Evolutionary conservation across 108 stramenopile genomes (phyloP).

Genomic region (Nitzschia sp.): DNA sequence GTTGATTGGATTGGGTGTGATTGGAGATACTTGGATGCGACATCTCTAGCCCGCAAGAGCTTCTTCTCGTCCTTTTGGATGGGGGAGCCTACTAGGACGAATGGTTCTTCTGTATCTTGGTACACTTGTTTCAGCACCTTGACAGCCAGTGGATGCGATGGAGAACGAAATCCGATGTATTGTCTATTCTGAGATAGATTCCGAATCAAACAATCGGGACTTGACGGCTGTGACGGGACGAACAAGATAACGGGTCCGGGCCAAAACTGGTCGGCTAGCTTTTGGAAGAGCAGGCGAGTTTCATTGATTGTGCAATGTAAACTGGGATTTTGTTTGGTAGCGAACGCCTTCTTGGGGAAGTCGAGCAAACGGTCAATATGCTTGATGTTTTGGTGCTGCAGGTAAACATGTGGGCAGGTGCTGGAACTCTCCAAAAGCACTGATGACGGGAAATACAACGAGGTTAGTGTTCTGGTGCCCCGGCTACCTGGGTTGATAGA

Average conservation of each 20-base stretch:
- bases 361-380: constrained; percentile 14
- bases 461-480: too few species aligned
- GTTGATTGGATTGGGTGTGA: neutral
- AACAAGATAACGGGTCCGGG: constrained; percentile 15
- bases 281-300: constrained; percentile 16
- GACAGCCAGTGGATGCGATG: constrained; percentile 15
- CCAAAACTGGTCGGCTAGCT: constrained; percentile 25
- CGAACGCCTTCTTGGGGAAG: constrained; percentile 19
- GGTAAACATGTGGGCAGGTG: constrained; percentile 4
- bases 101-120: neutral
- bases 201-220: constrained; percentile 16
- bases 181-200: neutral
- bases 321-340: constrained; percentile 14
- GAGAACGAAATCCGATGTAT: constrained; percentile 16
- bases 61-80: neutral
- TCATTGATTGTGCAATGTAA: constrained; percentile 11
- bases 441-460: neutral
- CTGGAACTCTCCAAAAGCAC: neutral
- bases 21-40: constrained; percentile 9
- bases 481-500: neutral
- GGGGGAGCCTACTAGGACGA: constrained; percentile 15
- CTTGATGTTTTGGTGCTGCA: constrained; percentile 14
- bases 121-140: constrained; percentile 18
- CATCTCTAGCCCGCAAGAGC: constrained; percentile 1
- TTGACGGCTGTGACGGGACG: constrained; percentile 6